A percentile compares a stretch with the other conserved stretches of the same genome.
Conservation (phyloP, 73 alveolate genomes). For the Durusdinium trenchii region DNA sequence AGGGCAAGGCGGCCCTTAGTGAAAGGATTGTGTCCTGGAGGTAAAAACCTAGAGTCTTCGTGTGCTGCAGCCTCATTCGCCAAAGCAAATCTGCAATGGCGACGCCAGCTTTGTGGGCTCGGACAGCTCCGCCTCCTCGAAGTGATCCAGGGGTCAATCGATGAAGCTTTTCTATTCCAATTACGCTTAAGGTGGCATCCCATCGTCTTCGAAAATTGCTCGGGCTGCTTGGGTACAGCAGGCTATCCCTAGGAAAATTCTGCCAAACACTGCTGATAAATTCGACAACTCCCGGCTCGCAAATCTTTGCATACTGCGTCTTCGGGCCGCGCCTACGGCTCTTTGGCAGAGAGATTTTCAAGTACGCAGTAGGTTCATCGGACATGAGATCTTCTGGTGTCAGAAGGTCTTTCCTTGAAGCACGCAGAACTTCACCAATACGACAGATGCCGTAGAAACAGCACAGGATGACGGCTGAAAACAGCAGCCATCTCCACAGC, state of each 20-base stretch:
- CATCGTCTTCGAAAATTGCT: too few species aligned
- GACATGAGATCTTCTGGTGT: not conserved
- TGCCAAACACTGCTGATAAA: not conserved
- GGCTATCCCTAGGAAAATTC: not conserved
- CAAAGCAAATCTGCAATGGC: not conserved
- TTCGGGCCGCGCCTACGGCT: not conserved
- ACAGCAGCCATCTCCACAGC: not conserved
- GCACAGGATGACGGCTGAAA: not conserved
- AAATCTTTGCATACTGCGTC: not conserved
- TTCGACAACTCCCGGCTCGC: not conserved
- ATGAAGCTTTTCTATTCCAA: too few species aligned
- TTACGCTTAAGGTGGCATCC: too few species aligned
- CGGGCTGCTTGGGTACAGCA: too few species aligned
- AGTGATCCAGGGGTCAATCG: too few species aligned
- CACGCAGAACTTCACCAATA: not conserved
- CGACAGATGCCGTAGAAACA: conserved; percentile 14
- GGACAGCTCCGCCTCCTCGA: too few species aligned
- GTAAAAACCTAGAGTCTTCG: not conserved
- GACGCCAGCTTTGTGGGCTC: not conserved
- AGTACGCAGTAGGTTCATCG: not conserved
- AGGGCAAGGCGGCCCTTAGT: not conserved
- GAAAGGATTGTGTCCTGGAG: not conserved
- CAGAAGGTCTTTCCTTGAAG: not conserved
- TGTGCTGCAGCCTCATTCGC: conserved; percentile 4
- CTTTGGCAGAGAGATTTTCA: not conserved